Conservation (phyloP, 1,139 yeast genomes). For the Nakaseomyces glabratus region DNA sequence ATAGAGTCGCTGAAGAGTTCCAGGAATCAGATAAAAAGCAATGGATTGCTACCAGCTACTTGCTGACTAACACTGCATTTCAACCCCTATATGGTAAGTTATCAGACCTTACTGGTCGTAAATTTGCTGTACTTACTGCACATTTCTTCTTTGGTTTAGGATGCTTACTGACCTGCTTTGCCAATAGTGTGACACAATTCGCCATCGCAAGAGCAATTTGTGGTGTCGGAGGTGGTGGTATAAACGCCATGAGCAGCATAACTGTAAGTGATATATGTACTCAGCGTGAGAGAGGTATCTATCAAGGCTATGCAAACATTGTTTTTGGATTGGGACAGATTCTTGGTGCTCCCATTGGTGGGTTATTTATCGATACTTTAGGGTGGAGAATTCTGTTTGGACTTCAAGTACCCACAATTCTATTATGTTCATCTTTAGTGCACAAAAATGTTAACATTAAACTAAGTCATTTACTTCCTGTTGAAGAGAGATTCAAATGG, state of each 20-base stretch:
- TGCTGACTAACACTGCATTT: conserved; percentile 54
- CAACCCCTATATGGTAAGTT: conserved; percentile 59
- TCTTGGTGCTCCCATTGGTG: conserved; percentile 67
- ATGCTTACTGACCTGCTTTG: conserved; percentile 36
- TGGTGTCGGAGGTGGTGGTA: conserved; percentile 47
- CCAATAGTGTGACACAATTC: conserved; percentile 36
- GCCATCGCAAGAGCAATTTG: conserved; percentile 42
- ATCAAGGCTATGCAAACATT: conserved; percentile 51
- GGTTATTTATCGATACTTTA: conserved; percentile 55
- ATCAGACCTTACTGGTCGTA: conserved; percentile 47
- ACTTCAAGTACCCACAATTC: conserved; percentile 55
- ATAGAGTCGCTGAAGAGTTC: conserved; percentile 54
- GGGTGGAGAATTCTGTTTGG: conserved; percentile 74
- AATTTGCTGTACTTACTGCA: conserved; percentile 36
- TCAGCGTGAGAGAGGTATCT: conserved; percentile 40
- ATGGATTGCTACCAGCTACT: conserved; percentile 60
- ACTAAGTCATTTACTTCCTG: conserved; percentile 31
- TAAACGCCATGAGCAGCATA: conserved; percentile 39
- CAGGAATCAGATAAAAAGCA: conserved; percentile 47
- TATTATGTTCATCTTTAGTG: conserved; percentile 34
- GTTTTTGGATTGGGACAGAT: conserved; percentile 61
- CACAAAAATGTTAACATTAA: conserved; percentile 25
- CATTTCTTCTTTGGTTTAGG: conserved; percentile 40
- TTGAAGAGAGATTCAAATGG: conserved; percentile 30
- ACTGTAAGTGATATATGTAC: conserved; percentile 44